phyloP scores from a whole-genome alignment of 345 rosid genomes.

The Citrus glauca region DNA sequence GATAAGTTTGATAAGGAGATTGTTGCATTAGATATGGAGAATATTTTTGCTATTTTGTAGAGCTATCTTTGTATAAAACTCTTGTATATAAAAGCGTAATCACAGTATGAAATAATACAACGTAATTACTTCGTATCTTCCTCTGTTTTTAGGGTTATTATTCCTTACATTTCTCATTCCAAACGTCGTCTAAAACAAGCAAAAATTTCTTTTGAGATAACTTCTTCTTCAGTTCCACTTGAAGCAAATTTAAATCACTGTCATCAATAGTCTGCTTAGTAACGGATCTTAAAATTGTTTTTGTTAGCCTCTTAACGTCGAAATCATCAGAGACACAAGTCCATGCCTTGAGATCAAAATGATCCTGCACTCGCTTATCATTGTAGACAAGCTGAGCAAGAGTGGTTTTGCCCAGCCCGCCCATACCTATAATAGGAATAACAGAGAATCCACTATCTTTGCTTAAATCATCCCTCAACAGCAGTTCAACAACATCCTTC shows the following conservation, averaged over 20 bases:
- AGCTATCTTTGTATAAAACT: no score
- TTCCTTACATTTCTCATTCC: neutral
- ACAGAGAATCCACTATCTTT: neutral
- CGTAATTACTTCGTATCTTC: no score
- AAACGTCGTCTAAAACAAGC: conserved; percentile 22
- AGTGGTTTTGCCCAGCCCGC: conserved; percentile 24
- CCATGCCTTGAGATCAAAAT: conserved; percentile 15
- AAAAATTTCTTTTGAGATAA: conserved; percentile 10
- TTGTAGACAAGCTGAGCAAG: conserved; percentile 17
- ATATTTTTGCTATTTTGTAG: no score
- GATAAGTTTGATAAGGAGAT: no score
- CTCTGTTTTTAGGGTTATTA: no score
- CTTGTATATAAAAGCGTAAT: no score
- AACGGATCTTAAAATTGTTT: no score
- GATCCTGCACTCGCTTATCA: neutral
- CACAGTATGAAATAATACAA: no score
- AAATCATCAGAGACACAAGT: conserved; percentile 4
- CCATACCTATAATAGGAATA: conserved; percentile 17
- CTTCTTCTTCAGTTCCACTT: neutral
- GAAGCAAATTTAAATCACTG: neutral
- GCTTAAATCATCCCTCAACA: neutral
- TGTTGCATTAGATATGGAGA: no score
- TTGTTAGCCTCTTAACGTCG: neutral
- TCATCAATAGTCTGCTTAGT: no score
- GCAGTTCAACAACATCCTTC: neutral